Percentiles rank a stretch among this genome's conserved stretches.
These are phyloP conservation scores for Delonix regia DNA, from an alignment of 306 rosid genomes.

Conservation along the genomic window DNA sequence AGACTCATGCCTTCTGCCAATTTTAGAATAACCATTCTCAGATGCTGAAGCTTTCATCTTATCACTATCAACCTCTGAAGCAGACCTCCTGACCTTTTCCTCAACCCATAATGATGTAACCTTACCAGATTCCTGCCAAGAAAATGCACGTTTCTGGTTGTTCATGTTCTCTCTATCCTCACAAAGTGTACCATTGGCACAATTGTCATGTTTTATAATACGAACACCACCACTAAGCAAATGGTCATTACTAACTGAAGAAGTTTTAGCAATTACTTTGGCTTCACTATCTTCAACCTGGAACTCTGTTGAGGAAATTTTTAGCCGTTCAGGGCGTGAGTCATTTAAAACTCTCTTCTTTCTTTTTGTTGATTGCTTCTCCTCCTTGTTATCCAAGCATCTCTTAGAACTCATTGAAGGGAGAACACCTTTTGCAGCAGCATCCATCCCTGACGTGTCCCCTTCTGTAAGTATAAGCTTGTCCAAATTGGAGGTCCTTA, in stretches of 20 bases:
- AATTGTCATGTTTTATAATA: conserved; percentile 39
- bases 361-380: conserved; percentile 40
- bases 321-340: conserved; percentile 39
- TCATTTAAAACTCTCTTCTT: conserved; percentile 34
- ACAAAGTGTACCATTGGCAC: conserved; percentile 37
- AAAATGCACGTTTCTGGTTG: conserved; percentile 37
- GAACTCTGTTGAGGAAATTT: conserved; percentile 40
- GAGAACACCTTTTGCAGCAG: conserved; percentile 37
- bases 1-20: conserved; percentile 39
- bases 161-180: conserved; percentile 43
- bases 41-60: conserved; percentile 51
- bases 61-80: conserved; percentile 42
- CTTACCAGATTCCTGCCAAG: conserved; percentile 48
- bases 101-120: conserved; percentile 36
- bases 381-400: conserved; percentile 37
- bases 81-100: conserved; percentile 43
- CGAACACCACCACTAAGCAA: conserved; percentile 35
- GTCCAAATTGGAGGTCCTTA: conserved; percentile 50
- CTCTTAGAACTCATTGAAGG: conserved; percentile 39
- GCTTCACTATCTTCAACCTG: conserved; percentile 44
- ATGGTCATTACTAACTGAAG: conserved; percentile 41
- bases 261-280: conserved; percentile 41
- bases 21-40: conserved; percentile 49
- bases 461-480: conserved; percentile 39
- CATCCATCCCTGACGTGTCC: conserved; percentile 48